Evolutionary conservation across 2,329 filamentous ascomycete species (phyloP), one percentile per base, ranked within the genome.

Genomic region (Pestalotiopsis sp.): DNA sequence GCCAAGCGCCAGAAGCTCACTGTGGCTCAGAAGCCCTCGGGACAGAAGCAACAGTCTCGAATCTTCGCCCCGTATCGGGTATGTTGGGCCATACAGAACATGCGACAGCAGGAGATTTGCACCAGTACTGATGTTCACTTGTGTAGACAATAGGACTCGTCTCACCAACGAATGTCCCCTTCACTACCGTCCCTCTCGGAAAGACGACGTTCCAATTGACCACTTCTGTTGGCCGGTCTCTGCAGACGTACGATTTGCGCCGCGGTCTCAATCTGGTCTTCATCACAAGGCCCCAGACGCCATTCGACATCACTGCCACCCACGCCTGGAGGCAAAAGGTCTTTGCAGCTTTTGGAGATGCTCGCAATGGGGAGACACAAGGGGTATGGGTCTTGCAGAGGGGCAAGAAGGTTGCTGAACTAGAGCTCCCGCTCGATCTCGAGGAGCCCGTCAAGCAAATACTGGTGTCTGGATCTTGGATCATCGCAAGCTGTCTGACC

Each of bases 161-260:
- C 1, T 98, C 96, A 4, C 94, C 96, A 0, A 98, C 95, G 2
- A 82, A 86, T 63, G 94, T 98, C 0, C 95, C 96, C 0, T 98
- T 99, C 77, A 95, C 95, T 2, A 92, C 92, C 5, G 88, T 97
- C 39, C 93, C 95, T 0, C 86, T 97, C 17, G 96, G 96, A 68
- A 97, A 97, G 82, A 95, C 93, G 0, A 97, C 94, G 3, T 99
- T 97, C 78, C 96, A 99, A 80, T 94, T 99, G 80, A 98, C 96
- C 41, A 99, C 96, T 38, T 98, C 94, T 0, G 93, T 97, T 70
- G 96, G 95, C 71, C 89, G 91, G 75, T 93, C 92, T 69, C 87
- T 99, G 61, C 96, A 99, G 81, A 99, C 96, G 0, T 99, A 99
- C 83, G 96, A 99, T 79, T 84, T 99, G 70, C 93, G 92, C 79